Conservation (phyloP, 2,329 filamentous ascomycete genomes). For the Scedosporium apiospermum region DNA sequence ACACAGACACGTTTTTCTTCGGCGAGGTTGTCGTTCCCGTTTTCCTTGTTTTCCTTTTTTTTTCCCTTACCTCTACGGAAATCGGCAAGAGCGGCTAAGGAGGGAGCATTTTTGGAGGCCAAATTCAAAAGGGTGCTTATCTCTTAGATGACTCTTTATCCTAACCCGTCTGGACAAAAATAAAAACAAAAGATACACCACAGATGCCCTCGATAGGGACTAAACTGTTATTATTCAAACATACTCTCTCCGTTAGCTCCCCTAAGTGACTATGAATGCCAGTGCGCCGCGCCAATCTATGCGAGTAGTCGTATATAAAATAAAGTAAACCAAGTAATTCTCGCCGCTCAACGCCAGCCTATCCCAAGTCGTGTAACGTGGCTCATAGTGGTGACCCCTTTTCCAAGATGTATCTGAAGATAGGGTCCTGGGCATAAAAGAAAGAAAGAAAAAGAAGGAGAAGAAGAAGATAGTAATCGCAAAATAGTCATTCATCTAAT, state of each 20-base stretch:
- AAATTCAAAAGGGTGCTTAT: slow-evolving; percentile 38
- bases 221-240: background rate
- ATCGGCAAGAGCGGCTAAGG: slow-evolving; percentile 27
- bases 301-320: slow-evolving; percentile 2
- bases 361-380: too few species aligned
- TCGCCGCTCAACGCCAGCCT: too few species aligned
- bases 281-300: background rate
- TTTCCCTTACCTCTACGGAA: slow-evolving; percentile 18
- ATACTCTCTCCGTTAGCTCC: background rate
- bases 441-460: too few species aligned
- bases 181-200: slow-evolving; percentile 24
- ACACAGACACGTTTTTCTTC: slow-evolving; percentile 26
- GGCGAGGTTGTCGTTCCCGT: slow-evolving; percentile 16
- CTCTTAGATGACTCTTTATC: slow-evolving; percentile 45
- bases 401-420: too few species aligned
- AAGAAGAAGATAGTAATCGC: too few species aligned
- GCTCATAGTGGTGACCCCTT: too few species aligned
- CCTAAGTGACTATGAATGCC: background rate
- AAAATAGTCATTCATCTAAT: background rate
- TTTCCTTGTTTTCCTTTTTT: slow-evolving; percentile 1
- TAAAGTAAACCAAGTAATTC: too few species aligned
- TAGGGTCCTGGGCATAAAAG: too few species aligned
- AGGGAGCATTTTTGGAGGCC: slow-evolving; percentile 26
- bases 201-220: background rate
- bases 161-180: slow-evolving; percentile 46